A percentile compares a stretch with the other conserved stretches of the same genome.
Evolutionary conservation across 805 yeast genomes (phyloP).

Genomic region (Candida sakaeoensis): DNA sequence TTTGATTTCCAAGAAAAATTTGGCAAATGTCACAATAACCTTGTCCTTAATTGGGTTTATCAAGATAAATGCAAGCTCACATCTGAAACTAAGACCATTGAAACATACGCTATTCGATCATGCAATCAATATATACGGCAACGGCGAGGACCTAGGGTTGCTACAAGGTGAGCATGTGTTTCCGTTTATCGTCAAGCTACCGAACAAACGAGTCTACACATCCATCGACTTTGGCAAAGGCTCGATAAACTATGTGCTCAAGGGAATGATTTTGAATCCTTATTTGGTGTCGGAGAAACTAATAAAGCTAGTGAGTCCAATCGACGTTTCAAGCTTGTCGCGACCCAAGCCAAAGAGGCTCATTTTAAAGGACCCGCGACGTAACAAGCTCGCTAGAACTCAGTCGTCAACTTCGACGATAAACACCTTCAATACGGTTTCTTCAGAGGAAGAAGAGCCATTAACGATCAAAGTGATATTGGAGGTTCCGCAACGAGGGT

Average conservation of each 20-base stretch:
- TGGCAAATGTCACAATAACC: slow-evolving; percentile 50
- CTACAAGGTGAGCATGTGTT: slow-evolving; percentile 82
- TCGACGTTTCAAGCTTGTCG: slow-evolving; percentile 66
- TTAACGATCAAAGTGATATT: slow-evolving; percentile 30
- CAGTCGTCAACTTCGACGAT: slow-evolving; percentile 10
- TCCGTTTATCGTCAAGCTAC: slow-evolving; percentile 81
- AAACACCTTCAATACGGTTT: slow-evolving; percentile 8
- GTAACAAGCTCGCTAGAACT: slow-evolving; percentile 7
- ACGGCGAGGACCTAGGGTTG: slow-evolving; percentile 40
- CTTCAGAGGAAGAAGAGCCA: slow-evolving; percentile 6
- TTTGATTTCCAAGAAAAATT: slow-evolving; percentile 51
- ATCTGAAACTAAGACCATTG: slow-evolving; percentile 50
- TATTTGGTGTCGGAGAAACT: slow-evolving; percentile 50
- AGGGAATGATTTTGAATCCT: slow-evolving; percentile 42
- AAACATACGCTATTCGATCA: slow-evolving; percentile 55
- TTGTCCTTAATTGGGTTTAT: slow-evolving; percentile 56
- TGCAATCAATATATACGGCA: slow-evolving; percentile 56
- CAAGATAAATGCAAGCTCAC: slow-evolving; percentile 50
- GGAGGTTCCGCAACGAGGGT: slow-evolving; percentile 58
- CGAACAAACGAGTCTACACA: slow-evolving; percentile 66
- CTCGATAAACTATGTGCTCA: slow-evolving; percentile 63
- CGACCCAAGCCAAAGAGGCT: slow-evolving; percentile 65
- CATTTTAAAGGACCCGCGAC: slow-evolving; percentile 52
- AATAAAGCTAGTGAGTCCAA: slow-evolving; percentile 64
- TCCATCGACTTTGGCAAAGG: slow-evolving; percentile 83